Evolutionary conservation across 257 asterid genomes (phyloP).

Genomic region (Jacaranda copaia): DNA sequence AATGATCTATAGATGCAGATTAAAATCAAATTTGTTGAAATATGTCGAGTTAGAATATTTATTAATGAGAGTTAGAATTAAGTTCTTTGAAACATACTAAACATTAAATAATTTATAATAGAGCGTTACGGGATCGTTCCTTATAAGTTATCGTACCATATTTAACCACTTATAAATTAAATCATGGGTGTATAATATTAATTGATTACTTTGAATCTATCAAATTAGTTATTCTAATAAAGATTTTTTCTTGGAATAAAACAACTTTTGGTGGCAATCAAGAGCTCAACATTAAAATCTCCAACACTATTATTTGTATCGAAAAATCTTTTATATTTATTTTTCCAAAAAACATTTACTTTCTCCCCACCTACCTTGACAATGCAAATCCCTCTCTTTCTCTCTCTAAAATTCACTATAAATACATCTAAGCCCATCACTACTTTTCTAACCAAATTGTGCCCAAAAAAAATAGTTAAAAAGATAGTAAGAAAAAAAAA

Average conservation of each 20-base stretch:
- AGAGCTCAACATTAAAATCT: slow-evolving; percentile 35
- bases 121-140: too few species aligned
- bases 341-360: slow-evolving; percentile 34
- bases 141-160: too few species aligned
- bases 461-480: background rate
- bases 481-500: background rate
- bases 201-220: background rate
- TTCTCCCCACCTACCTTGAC: slow-evolving; percentile 42
- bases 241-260: background rate
- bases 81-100: too few species aligned
- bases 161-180: too few species aligned
- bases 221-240: background rate
- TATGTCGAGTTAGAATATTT: too few species aligned
- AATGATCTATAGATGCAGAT: too few species aligned
- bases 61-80: too few species aligned
- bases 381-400: slow-evolving; percentile 22
- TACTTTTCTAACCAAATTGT: background rate
- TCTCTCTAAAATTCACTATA: slow-evolving; percentile 37
- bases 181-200: background rate
- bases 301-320: slow-evolving; percentile 30
- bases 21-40: too few species aligned
- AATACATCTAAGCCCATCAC: slow-evolving; percentile 36
- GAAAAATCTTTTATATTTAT: slow-evolving; percentile 12
- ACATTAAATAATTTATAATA: too few species aligned
- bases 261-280: slow-evolving; percentile 35